Percentiles rank a stretch among this genome's conserved stretches.
phyloP scores from a whole-genome alignment of 345 rosid species.

The Camelina hispida region DNA sequence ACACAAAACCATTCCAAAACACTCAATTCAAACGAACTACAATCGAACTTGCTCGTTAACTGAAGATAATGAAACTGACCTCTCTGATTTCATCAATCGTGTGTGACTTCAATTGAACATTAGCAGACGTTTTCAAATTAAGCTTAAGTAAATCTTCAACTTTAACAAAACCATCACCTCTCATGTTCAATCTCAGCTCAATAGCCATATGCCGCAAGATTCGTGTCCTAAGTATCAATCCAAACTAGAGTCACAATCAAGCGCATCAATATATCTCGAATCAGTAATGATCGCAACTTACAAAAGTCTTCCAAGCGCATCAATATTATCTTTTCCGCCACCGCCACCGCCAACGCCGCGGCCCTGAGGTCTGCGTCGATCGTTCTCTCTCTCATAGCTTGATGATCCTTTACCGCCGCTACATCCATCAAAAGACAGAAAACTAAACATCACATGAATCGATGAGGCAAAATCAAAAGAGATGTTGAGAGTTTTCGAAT shows the following conservation, averaged over 20 bases:
- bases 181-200: constrained; percentile 72
- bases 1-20: background rate
- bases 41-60: background rate
- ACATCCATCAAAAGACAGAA: background rate
- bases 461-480: background rate
- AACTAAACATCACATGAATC: constrained; percentile 17
- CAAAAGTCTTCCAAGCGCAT: constrained; percentile 92
- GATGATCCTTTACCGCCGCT: constrained; percentile 62
- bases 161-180: constrained; percentile 81
- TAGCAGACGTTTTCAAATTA: constrained; percentile 71
- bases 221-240: constrained; percentile 83
- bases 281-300: constrained; percentile 45
- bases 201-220: constrained; percentile 80
- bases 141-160: constrained; percentile 74
- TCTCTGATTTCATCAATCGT: constrained; percentile 76
- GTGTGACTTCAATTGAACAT: constrained; percentile 68
- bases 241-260: no score
- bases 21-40: background rate
- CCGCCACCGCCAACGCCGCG: constrained; percentile 53
- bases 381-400: constrained; percentile 47
- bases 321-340: constrained; percentile 62
- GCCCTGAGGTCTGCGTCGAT: constrained; percentile 55
- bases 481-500: background rate
- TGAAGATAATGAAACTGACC: constrained; percentile 48
- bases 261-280: background rate